Evolutionary conservation across 805 yeast genomes (phyloP).

Genomic region (Teunomyces atbi): DNA sequence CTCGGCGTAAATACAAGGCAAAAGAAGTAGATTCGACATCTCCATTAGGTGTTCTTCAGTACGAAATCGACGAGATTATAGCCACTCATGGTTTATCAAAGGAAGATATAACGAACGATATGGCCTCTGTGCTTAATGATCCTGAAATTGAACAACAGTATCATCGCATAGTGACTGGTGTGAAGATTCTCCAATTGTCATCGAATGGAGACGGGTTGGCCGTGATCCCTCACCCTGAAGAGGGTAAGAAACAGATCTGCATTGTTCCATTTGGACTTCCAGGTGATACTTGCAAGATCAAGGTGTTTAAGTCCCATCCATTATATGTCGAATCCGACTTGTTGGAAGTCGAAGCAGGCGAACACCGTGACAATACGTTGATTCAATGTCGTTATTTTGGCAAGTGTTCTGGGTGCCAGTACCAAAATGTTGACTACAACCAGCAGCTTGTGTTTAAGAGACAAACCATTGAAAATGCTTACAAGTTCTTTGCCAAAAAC

Average conservation of each 20-base stretch:
- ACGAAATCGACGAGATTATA: constrained; percentile 66
- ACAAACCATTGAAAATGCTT: constrained; percentile 78
- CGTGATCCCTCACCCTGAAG: constrained; percentile 58
- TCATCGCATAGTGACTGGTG: constrained; percentile 59
- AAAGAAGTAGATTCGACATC: constrained; percentile 73
- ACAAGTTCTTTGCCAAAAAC: constrained; percentile 66
- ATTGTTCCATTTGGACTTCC: constrained; percentile 86
- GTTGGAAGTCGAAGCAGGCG: constrained; percentile 42
- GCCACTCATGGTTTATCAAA: constrained; percentile 38
- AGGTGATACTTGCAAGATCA: constrained; percentile 72
- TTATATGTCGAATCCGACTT: constrained; percentile 74
- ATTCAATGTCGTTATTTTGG: constrained; percentile 85
- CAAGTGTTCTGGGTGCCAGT: constrained; percentile 92
- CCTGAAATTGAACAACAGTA: constrained; percentile 43
- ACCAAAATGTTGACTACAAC: constrained; percentile 72
- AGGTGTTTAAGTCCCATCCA: constrained; percentile 77
- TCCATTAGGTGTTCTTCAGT: constrained; percentile 73
- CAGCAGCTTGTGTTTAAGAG: constrained; percentile 73
- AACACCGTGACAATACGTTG: constrained; percentile 51
- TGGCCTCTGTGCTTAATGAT: constrained; percentile 63
- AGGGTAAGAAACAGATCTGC: constrained; percentile 54
- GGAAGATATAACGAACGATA: constrained; percentile 61
- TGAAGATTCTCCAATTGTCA: constrained; percentile 55
- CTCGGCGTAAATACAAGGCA: constrained; percentile 53
- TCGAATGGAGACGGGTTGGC: constrained; percentile 91